Evolutionary conservation across 176 grass and related monocot genomes (phyloP).

Genomic region (Rhynchospora tenuis): DNA sequence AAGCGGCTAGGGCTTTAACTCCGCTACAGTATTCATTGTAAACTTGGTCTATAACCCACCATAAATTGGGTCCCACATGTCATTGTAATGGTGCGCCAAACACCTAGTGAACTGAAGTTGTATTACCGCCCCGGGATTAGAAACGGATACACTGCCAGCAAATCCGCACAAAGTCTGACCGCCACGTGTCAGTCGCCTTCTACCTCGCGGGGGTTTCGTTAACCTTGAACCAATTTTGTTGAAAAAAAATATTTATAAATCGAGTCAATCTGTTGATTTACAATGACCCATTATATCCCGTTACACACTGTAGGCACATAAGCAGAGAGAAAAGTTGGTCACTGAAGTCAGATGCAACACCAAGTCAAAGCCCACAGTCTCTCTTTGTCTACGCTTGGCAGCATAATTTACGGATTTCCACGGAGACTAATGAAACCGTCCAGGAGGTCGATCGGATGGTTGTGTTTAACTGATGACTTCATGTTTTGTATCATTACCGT

Average conservation of each 20-base stretch:
- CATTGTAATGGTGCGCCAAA: background rate
- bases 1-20: conserved; percentile 21
- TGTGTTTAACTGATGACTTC: background rate
- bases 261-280: background rate
- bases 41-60: background rate
- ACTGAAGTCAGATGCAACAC: background rate
- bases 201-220: background rate
- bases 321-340: background rate
- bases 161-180: conserved; percentile 16
- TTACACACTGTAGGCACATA: background rate
- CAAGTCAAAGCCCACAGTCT: conserved; percentile 13
- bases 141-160: conserved; percentile 7
- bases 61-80: background rate
- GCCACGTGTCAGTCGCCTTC: conserved; percentile 15
- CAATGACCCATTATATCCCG: background rate
- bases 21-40: background rate
- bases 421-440: background rate
- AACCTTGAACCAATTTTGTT: background rate
- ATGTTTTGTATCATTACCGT: background rate
- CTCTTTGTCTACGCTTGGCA: conserved; percentile 11
- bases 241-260: background rate
- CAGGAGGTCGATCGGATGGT: conserved; percentile 6
- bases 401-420: conserved; percentile 26
- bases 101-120: background rate
- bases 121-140: background rate